Evolutionary conservation across 306 rosid genomes (phyloP).

Genomic region (Lathyrus aphaca): DNA sequence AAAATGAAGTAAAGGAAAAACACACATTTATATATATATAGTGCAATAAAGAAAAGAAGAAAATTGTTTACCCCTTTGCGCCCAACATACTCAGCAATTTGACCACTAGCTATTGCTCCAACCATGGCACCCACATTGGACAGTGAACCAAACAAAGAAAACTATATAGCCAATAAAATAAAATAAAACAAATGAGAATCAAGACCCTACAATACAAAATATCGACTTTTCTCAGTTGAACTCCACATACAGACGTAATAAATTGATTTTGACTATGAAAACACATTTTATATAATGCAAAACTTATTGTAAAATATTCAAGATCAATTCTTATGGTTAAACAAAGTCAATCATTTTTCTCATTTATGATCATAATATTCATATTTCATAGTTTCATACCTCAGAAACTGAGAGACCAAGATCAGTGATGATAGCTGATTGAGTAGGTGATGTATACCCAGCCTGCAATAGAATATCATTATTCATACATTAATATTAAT

Average conservation of each 20-base stretch:
- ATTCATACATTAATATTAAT: background rate
- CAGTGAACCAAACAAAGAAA: conserved; percentile 83
- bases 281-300: no score
- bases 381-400: no score
- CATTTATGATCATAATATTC: conserved; percentile 6
- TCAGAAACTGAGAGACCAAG: conserved; percentile 83
- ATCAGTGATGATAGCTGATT: conserved; percentile 77
- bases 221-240: no score
- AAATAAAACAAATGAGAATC: background rate
- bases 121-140: conserved; percentile 98
- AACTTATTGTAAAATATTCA: no score
- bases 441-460: conserved; percentile 95
- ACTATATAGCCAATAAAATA: conserved; percentile 52
- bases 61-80: conserved; percentile 83
- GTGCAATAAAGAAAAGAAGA: background rate
- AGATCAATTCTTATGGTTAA: background rate
- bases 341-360: background rate
- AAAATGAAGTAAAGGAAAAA: conserved; percentile 22
- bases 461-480: conserved; percentile 48
- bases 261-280: no score
- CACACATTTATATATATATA: background rate
- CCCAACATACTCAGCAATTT: conserved; percentile 87
- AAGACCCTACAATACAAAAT: no score
- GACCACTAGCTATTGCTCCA: conserved; percentile 98
- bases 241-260: no score